Evolutionary conservation across 306 rosid species (phyloP).

Genomic region (Luffa acutangula): DNA sequence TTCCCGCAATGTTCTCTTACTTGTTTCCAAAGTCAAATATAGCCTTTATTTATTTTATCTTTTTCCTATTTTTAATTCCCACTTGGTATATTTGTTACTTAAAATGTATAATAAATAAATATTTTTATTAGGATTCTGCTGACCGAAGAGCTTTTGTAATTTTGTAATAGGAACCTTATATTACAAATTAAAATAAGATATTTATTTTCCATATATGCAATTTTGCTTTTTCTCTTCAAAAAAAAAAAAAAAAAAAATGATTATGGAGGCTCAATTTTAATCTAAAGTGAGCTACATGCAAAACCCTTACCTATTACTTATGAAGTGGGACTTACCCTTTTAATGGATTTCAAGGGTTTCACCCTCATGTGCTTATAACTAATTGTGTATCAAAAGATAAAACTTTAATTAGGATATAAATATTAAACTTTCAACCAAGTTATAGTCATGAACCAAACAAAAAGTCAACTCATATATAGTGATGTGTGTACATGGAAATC

Average conservation of each 20-base stretch:
- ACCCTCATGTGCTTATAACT: not conserved
- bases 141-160: not conserved
- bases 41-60: not conserved
- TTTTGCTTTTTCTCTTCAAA: not conserved
- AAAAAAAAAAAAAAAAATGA: too few relatives aligned
- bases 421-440: not conserved
- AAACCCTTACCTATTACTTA: too few relatives aligned
- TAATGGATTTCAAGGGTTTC: not conserved
- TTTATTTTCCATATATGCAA: not conserved
- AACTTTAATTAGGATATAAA: not conserved
- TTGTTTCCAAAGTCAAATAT: conserved; percentile 1
- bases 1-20: not conserved
- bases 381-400: not conserved
- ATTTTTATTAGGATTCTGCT: not conserved
- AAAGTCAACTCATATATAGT: not conserved
- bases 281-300: not conserved
- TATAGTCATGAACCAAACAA: not conserved
- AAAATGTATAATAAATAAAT: not conserved
- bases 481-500: not conserved
- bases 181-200: not conserved
- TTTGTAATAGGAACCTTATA: not conserved
- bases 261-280: not conserved
- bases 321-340: not conserved
- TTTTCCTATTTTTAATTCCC: not conserved
- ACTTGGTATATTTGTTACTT: not conserved